Evolutionary conservation across 495 filamentous ascomycete species (phyloP).

Genomic region (Penicillium malachiteum): DNA sequence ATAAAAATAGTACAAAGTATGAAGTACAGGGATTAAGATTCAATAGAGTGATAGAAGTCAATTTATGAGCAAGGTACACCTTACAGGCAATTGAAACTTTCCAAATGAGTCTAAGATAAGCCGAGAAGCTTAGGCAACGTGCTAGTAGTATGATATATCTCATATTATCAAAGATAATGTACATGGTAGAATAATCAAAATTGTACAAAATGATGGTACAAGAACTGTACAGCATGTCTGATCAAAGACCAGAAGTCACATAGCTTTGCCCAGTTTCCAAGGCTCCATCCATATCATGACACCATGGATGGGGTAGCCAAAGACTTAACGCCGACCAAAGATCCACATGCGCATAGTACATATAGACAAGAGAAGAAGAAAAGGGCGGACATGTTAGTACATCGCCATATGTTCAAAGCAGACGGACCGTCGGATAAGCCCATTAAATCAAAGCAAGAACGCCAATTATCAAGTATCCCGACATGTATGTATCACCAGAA

Average conservation of each 20-base stretch:
- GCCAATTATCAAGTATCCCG: slow-evolving; percentile 1
- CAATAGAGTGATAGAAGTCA: not conserved
- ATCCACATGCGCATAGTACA: not conserved
- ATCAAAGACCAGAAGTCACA: not conserved
- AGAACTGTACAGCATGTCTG: slow-evolving; percentile 7
- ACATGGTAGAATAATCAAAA: slow-evolving; percentile 6
- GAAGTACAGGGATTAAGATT: not conserved
- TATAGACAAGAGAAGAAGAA: slow-evolving; percentile 2
- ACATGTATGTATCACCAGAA: slow-evolving; percentile 8
- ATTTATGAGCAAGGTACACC: too few relatives aligned
- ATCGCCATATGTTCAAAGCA: not conserved
- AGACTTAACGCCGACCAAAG: not conserved
- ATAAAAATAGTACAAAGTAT: not conserved
- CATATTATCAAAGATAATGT: slow-evolving; percentile 5
- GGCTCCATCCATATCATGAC: not conserved
- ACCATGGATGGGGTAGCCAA: not conserved
- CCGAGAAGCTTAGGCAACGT: too few relatives aligned
- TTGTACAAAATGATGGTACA: slow-evolving; percentile 19
- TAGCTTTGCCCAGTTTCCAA: not conserved
- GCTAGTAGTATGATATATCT: too few relatives aligned
- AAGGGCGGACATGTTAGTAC: not conserved
- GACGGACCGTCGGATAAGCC: slow-evolving; percentile 10
- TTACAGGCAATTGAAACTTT: too few relatives aligned
- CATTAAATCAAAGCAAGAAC: slow-evolving; percentile 8
- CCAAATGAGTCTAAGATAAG: too few relatives aligned